A percentile compares a stretch with the other conserved stretches of the same genome.
phyloP scores from a whole-genome alignment of 1,284 basidiomycete genomes.

The Anthracocystis setariae region DNA sequence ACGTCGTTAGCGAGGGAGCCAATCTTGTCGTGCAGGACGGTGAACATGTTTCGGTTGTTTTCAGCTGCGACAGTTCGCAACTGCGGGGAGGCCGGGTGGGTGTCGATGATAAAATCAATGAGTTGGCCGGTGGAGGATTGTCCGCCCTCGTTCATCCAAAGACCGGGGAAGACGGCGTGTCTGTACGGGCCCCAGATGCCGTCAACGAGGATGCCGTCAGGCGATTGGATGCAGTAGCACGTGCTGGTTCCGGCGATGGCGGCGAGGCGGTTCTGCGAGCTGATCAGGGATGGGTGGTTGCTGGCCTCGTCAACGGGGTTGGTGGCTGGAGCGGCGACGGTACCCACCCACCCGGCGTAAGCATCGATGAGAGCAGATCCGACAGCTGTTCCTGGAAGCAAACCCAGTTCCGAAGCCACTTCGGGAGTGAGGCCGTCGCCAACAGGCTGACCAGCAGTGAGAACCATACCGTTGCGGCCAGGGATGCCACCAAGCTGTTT shows the following conservation, averaged over 20 bases:
- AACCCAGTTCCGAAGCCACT: constrained; percentile 85
- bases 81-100: constrained; percentile 82
- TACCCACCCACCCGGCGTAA: constrained; percentile 99
- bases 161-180: constrained; percentile 82
- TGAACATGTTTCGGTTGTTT: constrained; percentile 69
- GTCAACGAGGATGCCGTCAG: constrained; percentile 82
- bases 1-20: constrained; percentile 74
- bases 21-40: constrained; percentile 80
- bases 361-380: constrained; percentile 96
- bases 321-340: constrained; percentile 82
- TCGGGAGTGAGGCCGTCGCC: constrained; percentile 81
- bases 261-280: constrained; percentile 77
- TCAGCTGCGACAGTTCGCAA: constrained; percentile 73
- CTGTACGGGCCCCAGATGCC: constrained; percentile 98
- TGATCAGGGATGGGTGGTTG: constrained; percentile 60
- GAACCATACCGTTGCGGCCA: constrained; percentile 73
- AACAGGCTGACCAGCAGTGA: constrained; percentile 92
- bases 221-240: constrained; percentile 81
- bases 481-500: constrained; percentile 80
- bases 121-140: constrained; percentile 99
- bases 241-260: constrained; percentile 95
- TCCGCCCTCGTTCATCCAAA: constrained; percentile 97
- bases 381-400: constrained; percentile 88
- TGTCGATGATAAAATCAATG: constrained; percentile 93
- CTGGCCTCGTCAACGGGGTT: constrained; percentile 69